phyloP scores from a whole-genome alignment of 2,329 filamentous ascomycete genomes.

The Pyrenochaeta sp. region DNA sequence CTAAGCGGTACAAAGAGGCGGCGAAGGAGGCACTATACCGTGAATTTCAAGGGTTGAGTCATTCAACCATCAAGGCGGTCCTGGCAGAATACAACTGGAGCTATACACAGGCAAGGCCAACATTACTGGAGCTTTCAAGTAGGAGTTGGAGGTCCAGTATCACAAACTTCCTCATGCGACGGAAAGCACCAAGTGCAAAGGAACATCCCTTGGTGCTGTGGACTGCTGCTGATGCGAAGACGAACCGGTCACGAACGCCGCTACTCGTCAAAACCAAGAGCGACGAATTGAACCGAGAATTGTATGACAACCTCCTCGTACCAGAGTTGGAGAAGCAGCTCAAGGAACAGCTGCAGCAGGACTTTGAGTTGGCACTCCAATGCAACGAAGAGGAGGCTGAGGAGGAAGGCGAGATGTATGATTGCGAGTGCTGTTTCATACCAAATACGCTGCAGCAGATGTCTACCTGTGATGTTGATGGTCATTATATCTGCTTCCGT shows the following conservation, averaged over 20 bases:
- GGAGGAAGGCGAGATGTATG: conserved; percentile 60
- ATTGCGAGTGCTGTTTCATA: conserved; percentile 82
- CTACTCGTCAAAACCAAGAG: conserved; percentile 72
- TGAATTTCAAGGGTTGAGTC: conserved; percentile 78
- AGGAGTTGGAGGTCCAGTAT: conserved; percentile 82
- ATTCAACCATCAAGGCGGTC: conserved; percentile 78
- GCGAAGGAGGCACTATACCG: conserved; percentile 73
- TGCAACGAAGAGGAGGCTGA: conserved; percentile 61
- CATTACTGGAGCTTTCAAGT: conserved; percentile 72
- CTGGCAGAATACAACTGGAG: conserved; percentile 83
- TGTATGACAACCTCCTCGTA: conserved; percentile 55
- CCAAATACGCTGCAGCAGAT: conserved; percentile 77
- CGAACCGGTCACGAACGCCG: conserved; percentile 64
- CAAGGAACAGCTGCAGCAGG: conserved; percentile 50
- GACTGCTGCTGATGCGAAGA: conserved; percentile 66
- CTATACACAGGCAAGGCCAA: conserved; percentile 75
- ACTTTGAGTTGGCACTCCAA: conserved; percentile 53
- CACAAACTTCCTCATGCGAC: conserved; percentile 73
- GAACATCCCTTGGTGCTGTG: conserved; percentile 69
- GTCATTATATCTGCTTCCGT: conserved; percentile 79
- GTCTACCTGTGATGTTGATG: conserved; percentile 72
- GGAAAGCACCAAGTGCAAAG: conserved; percentile 64
- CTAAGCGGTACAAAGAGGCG: conserved; percentile 71
- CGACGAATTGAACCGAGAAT: conserved; percentile 61
- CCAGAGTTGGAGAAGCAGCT: conserved; percentile 52